Evolutionary conservation across 306 rosid genomes (phyloP).

Genomic region (Medicago truncatula): MtrunA17r5.0-ANR NC_053045.1:61676501-61677000

Average conservation of each 20-base stretch:
- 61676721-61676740: slow-evolving; percentile 21
- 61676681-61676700: neutral
- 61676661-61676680: neutral
- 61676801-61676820: neutral
- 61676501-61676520: neutral
- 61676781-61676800: neutral
- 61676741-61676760: slow-evolving; percentile 21
- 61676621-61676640: slow-evolving; percentile 10
- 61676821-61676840: slow-evolving; percentile 5
- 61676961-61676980: slow-evolving; percentile 5
- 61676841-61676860: neutral
- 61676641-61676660: slow-evolving; percentile 10
- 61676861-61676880: neutral
- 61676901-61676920: neutral
- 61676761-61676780: slow-evolving; percentile 11
- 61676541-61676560: neutral
- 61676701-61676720: neutral
- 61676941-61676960: neutral
- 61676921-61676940: neutral
- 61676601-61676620: slow-evolving; percentile 14
- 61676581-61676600: neutral
- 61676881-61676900: neutral
- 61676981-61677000: neutral
- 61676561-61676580: slow-evolving; percentile 13
- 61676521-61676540: neutral